Evolutionary conservation across 1,284 basidiomycete species (phyloP), one percentile per base, ranked within the genome.

Genomic region (Fomitiporia mediterranea): DNA sequence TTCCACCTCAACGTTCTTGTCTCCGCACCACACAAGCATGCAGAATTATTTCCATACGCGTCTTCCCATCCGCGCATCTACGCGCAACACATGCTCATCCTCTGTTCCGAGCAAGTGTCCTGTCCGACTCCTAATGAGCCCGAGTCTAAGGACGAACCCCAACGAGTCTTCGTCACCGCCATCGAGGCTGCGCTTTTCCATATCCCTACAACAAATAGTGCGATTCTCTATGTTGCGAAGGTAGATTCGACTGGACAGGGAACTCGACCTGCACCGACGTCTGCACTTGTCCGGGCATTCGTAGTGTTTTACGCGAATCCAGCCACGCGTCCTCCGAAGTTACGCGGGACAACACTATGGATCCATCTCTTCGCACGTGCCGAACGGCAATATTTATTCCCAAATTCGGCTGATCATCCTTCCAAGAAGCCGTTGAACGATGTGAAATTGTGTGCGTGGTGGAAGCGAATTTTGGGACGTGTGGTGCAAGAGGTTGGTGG

Each of bases 351-450:
- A 42, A 70, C 81, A 59, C 67, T 94, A 4, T 87, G 89, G 78
- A 76, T 98, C 5, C 92, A 97, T 63, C 77, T 98, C 28, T 97
- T 99, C 66, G 96, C 96, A 1, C 80, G 94, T 17, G 84, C 91
- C 1, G 95, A 98, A 70, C 76, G 74, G 34, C 94, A 98, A 67
- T 99, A 99, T 68, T 77, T 99, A 28, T 98, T 99, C 69, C 91
- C 95, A 0, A 93, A 94, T 66, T 93, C 90, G n/a, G 75, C 82
- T 2, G 84, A 93, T 25, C 86, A 81, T 62, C 43, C 70, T 1
- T 80, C 80, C 32, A 98, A 98, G 73, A 80, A 76, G 23, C 86
- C 91, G 1, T 71, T 96, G 51, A 80, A 80, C 34, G 96, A 98
- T 65, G 76, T 86, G 25, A 81, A 80, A 62, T 79, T 99, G 1